Conservation (phyloP, 768 basidiomycete genomes). For the Leccinellum rugosiceps region DNA sequence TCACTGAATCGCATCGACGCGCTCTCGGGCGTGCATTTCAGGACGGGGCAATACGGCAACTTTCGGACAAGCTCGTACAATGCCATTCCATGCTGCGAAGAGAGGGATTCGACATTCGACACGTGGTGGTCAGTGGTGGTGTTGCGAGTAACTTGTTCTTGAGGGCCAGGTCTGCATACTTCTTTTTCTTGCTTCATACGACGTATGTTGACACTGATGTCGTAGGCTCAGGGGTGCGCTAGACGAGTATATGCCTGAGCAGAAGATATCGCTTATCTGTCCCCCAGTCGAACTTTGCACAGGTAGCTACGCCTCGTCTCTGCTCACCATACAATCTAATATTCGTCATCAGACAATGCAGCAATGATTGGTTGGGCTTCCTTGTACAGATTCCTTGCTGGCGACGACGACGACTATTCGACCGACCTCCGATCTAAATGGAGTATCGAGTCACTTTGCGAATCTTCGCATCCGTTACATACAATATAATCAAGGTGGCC, state of each 20-base stretch:
- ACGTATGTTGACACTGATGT: background rate
- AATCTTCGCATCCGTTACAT: background rate
- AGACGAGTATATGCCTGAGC: slow-evolving; percentile 22
- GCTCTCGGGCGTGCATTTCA: slow-evolving; percentile 74
- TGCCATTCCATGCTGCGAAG: slow-evolving; percentile 41
- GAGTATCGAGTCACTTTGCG: slow-evolving; percentile 55
- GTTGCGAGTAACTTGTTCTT: slow-evolving; percentile 85
- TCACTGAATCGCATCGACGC: slow-evolving; percentile 26
- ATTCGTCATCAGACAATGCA: slow-evolving; percentile 70
- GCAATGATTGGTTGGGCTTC: slow-evolving; percentile 96
- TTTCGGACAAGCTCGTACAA: slow-evolving; percentile 65
- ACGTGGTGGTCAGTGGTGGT: slow-evolving; percentile 86
- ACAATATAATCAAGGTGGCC: background rate
- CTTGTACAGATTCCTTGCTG: slow-evolving; percentile 69
- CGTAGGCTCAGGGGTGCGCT: slow-evolving; percentile 34
- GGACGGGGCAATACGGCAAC: slow-evolving; percentile 61
- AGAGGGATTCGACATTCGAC: slow-evolving; percentile 42
- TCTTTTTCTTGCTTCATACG: background rate
- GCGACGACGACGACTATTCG: slow-evolving; percentile 59
- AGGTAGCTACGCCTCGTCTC: slow-evolving; percentile 41
- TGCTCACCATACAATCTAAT: background rate
- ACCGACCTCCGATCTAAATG: slow-evolving; percentile 68
- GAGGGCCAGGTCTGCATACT: slow-evolving; percentile 50
- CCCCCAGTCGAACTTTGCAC: slow-evolving; percentile 83
- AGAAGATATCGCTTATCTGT: slow-evolving; percentile 52